Evolutionary conservation across 2,329 filamentous ascomycete genomes (phyloP).

Genomic region (Fusarium graminum): DNA sequence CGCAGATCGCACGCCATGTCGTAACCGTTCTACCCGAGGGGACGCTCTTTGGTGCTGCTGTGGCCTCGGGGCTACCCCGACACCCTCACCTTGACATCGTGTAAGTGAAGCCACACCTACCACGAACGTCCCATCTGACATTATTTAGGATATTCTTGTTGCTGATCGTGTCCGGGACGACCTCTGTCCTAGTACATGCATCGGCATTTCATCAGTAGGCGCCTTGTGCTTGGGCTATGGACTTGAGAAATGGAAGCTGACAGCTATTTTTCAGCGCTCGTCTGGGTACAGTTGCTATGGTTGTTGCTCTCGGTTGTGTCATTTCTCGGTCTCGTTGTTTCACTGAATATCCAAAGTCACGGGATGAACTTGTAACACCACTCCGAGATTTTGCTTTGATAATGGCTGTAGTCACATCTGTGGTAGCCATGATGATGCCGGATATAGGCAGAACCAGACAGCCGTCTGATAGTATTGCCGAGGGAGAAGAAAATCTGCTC

Average conservation of each 20-base stretch:
- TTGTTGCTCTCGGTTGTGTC: conserved; percentile 22
- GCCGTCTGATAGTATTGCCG: conserved; percentile 6
- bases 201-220: conserved; percentile 39
- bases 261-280: conserved; percentile 30
- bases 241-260: conserved; percentile 30
- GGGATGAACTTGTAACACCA: conserved; percentile 22
- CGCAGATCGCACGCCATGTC: conserved; percentile 13
- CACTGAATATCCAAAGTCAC: conserved; percentile 1
- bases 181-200: conserved; percentile 29
- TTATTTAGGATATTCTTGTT: conserved; percentile 27
- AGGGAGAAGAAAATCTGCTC: conserved; percentile 17
- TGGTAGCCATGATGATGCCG: conserved; percentile 20
- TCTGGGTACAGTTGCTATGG: conserved; percentile 25
- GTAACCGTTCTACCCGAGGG: conserved; percentile 31
- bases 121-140: conserved; percentile 22
- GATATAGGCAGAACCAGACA: background rate
- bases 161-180: conserved; percentile 28
- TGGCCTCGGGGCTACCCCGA: conserved; percentile 33
- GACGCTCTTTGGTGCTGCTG: conserved; percentile 32
- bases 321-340: conserved; percentile 14
- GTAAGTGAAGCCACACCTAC: conserved; percentile 27
- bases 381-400: conserved; percentile 25
- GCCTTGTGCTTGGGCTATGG: conserved; percentile 1
- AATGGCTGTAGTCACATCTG: conserved; percentile 20
- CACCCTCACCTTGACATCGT: conserved; percentile 25